phyloP scores from a whole-genome alignment of 2,329 filamentous ascomycete species.

The Penicillium rolfsii region DNA sequence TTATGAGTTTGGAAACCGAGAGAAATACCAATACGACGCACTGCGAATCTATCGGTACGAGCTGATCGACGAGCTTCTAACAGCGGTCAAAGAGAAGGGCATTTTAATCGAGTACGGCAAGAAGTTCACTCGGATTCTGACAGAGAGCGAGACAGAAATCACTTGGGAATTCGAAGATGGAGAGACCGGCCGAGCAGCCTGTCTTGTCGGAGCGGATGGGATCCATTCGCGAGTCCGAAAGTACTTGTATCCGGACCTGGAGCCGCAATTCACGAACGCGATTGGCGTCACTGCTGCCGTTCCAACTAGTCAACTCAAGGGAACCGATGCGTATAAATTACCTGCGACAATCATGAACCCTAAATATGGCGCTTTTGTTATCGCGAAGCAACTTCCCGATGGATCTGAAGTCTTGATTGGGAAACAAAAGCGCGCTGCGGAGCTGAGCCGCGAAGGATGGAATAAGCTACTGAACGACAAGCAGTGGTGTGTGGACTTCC shows the following conservation, averaged over 20 bases:
- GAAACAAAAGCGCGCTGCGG: slow-evolving; percentile 46
- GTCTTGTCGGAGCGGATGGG: slow-evolving; percentile 62
- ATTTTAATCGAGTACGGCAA: slow-evolving; percentile 53
- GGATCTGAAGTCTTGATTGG: slow-evolving; percentile 56
- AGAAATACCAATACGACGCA: slow-evolving; percentile 57
- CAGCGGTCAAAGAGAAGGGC: slow-evolving; percentile 38
- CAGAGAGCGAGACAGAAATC: slow-evolving; percentile 47
- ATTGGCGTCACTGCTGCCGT: slow-evolving; percentile 45
- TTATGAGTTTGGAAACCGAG: slow-evolving; percentile 54
- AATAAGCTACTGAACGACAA: slow-evolving; percentile 47
- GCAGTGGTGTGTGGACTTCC: slow-evolving; percentile 42
- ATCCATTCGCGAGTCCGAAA: slow-evolving; percentile 61
- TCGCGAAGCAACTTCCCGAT: slow-evolving; percentile 54
- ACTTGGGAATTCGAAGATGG: slow-evolving; percentile 56
- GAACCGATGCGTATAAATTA: slow-evolving; percentile 42
- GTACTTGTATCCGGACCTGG: slow-evolving; percentile 54
- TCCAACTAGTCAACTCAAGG: slow-evolving; percentile 44
- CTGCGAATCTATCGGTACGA: slow-evolving; percentile 59
- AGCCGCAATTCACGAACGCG: slow-evolving; percentile 57
- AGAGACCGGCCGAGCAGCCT: slow-evolving; percentile 40
- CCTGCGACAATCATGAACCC: slow-evolving; percentile 51
- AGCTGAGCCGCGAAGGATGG: slow-evolving; percentile 50
- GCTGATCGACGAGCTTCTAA: slow-evolving; percentile 55
- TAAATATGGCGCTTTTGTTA: slow-evolving; percentile 53
- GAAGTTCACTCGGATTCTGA: slow-evolving; percentile 52